phyloP scores from a whole-genome alignment of 305 asterid genomes.

The Solanum hybrid region DNA sequence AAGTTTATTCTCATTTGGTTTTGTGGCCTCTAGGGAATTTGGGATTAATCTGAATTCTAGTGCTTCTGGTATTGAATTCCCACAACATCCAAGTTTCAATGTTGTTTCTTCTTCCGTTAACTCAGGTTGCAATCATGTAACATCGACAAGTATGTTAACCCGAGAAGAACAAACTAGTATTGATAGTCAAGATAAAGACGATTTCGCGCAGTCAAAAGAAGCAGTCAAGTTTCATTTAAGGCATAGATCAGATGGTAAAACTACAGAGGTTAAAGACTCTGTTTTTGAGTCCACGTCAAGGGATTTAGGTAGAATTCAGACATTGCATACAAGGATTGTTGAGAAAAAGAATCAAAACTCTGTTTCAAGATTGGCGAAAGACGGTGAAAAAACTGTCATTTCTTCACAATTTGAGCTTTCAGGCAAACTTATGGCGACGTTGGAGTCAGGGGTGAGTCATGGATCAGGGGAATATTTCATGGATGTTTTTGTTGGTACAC shows the following conservation, averaged over 20 bases:
- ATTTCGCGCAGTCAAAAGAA: neutral
- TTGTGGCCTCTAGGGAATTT: conserved; percentile 22
- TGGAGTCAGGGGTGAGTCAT: conserved; percentile 78
- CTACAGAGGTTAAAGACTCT: conserved; percentile 19
- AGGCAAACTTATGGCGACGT: conserved; percentile 62
- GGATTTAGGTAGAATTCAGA: conserved; percentile 67
- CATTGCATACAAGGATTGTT: conserved; percentile 43
- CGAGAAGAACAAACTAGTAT: neutral
- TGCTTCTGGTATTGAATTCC: conserved; percentile 43
- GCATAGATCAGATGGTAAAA: conserved; percentile 33
- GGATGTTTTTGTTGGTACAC: conserved; percentile 85
- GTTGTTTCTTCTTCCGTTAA: conserved; percentile 32
- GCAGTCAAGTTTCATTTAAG: conserved; percentile 47
- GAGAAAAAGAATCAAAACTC: conserved; percentile 54
- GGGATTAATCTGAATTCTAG: conserved; percentile 6
- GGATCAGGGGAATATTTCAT: conserved; percentile 96
- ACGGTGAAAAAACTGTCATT: conserved; percentile 2
- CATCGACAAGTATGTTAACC: neutral
- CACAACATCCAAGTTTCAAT: conserved; percentile 40
- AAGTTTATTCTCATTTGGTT: conserved; percentile 17
- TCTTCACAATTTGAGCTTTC: conserved; percentile 26
- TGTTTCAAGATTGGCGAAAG: conserved; percentile 14
- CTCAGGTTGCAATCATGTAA: conserved; percentile 35
- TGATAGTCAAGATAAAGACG: neutral
- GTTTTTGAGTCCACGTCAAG: conserved; percentile 47